Conservation (phyloP, 2,329 filamentous ascomycete species). For the Aspergillus sp. region DNA sequence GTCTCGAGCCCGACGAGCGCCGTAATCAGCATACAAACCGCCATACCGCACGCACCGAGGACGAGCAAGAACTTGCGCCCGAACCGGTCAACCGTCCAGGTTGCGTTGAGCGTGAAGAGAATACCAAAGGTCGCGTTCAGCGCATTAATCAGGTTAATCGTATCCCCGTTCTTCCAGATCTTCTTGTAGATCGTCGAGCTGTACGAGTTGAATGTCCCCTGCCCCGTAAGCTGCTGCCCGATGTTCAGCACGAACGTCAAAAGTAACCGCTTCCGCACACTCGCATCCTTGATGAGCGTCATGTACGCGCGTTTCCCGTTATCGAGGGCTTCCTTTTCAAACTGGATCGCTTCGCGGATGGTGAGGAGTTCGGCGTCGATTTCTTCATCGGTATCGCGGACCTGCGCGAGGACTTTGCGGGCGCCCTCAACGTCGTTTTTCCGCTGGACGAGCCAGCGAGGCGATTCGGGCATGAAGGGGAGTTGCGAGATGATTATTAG, state of each 20-base stretch:
- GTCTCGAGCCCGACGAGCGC: conserved; percentile 62
- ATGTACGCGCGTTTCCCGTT: conserved; percentile 54
- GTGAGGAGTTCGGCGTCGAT: conserved; percentile 68
- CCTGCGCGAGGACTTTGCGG: conserved; percentile 59
- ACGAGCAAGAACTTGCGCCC: conserved; percentile 73
- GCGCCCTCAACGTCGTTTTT: conserved; percentile 64
- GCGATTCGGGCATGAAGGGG: conserved; percentile 66
- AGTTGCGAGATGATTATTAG: conserved; percentile 53
- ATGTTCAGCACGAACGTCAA: conserved; percentile 70
- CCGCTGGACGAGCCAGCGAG: conserved; percentile 69
- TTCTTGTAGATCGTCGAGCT: conserved; percentile 73
- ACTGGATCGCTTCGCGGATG: conserved; percentile 71
- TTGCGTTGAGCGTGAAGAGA: conserved; percentile 72
- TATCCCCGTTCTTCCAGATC: conserved; percentile 62
- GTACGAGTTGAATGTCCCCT: conserved; percentile 74
- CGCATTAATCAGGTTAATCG: conserved; percentile 74
- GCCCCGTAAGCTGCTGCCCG: conserved; percentile 74
- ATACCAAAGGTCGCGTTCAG: conserved; percentile 75
- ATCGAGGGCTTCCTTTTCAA: conserved; percentile 71
- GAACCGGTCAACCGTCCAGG: conserved; percentile 74
- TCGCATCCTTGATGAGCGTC: conserved; percentile 71
- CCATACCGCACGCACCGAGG: conserved; percentile 70
- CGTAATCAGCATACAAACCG: conserved; percentile 70
- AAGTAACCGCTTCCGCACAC: conserved; percentile 67
- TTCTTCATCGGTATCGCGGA: conserved; percentile 67